phyloP scores from a whole-genome alignment of 2,329 filamentous ascomycete species.

The Epichloe scottii region DNA sequence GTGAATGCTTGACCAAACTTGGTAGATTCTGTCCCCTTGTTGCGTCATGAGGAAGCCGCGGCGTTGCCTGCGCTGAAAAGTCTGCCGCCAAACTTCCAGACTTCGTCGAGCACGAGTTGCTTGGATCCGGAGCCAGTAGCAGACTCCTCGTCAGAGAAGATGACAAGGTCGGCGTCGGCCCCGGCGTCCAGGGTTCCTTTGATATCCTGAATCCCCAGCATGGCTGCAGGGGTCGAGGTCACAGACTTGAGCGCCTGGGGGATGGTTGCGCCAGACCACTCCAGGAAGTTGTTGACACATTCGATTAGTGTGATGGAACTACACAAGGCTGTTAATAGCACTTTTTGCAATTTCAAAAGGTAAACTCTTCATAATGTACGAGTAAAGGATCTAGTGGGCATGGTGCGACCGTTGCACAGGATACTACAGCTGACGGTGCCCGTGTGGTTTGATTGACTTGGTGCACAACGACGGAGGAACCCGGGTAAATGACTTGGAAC shows the following conservation, averaged over 20 bases:
- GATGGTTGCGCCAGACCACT: slow-evolving; percentile 57
- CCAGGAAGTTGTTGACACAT: slow-evolving; percentile 70
- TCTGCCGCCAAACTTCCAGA: slow-evolving; percentile 64
- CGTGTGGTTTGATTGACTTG: neutral
- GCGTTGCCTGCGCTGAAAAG: slow-evolving; percentile 22
- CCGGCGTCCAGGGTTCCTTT: slow-evolving; percentile 56
- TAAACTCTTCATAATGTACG: no score
- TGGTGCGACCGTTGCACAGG: neutral
- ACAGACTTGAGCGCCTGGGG: slow-evolving; percentile 60
- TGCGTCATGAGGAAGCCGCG: neutral
- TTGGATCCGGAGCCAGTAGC: slow-evolving; percentile 26
- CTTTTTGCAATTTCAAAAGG: no score
- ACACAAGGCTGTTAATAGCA: slow-evolving; percentile 3
- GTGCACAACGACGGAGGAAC: neutral
- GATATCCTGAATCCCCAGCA: slow-evolving; percentile 53
- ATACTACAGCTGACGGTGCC: neutral
- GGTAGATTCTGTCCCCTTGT: neutral
- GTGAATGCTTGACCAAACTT: neutral
- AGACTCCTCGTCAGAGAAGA: slow-evolving; percentile 42
- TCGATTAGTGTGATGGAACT: slow-evolving; percentile 64
- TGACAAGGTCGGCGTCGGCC: slow-evolving; percentile 56
- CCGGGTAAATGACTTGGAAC: slow-evolving; percentile 13
- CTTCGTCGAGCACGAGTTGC: slow-evolving; percentile 55
- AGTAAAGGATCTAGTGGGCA: neutral
- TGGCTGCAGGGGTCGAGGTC: slow-evolving; percentile 62